phyloP scores from a whole-genome alignment of 805 yeast genomes.

The Kluyveromyces siamensis region DNA sequence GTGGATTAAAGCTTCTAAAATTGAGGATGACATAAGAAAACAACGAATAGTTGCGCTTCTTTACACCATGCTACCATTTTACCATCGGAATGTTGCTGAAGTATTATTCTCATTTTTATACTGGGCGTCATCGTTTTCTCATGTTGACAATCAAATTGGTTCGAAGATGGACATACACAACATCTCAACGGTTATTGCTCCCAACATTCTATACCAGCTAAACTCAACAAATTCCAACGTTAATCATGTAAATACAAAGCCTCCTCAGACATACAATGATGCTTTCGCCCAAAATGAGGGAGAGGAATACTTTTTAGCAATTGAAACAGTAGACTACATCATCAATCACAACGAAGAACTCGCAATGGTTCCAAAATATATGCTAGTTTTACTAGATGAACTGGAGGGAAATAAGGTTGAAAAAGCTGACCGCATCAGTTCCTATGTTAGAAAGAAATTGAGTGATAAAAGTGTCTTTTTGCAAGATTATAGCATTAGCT shows the following conservation, averaged over 20 bases:
- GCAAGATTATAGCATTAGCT: constrained; percentile 19
- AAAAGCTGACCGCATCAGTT: constrained; percentile 13
- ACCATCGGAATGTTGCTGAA: constrained; percentile 78
- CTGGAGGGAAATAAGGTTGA: constrained; percentile 9
- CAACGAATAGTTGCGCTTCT: constrained; percentile 44
- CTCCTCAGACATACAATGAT: constrained; percentile 27
- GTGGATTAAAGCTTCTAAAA: constrained; percentile 65
- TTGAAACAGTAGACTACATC: constrained; percentile 79
- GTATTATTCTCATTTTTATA: constrained; percentile 76
- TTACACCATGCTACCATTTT: constrained; percentile 73
- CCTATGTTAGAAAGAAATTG: constrained; percentile 11
- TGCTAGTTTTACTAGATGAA: constrained; percentile 40
- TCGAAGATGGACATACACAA: constrained; percentile 96
- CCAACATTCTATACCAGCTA: constrained; percentile 69
- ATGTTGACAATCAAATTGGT: constrained; percentile 80
- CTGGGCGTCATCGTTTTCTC: constrained; percentile 95
- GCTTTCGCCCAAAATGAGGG: constrained; percentile 39
- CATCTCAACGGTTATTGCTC: constrained; percentile 90
- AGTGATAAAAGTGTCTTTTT: constrained; percentile 13
- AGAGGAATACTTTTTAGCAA: constrained; percentile 77
- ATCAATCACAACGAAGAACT: constrained; percentile 76
- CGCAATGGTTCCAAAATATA: constrained; percentile 63
- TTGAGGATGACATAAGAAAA: constrained; percentile 39
- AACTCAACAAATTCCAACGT: constrained; percentile 27
- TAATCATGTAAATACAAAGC: constrained; percentile 12